These are phyloP conservation scores for Neonectria faginata DNA, from an alignment of 2,329 filamentous ascomycete genomes.

Conservation along the genomic window DNA sequence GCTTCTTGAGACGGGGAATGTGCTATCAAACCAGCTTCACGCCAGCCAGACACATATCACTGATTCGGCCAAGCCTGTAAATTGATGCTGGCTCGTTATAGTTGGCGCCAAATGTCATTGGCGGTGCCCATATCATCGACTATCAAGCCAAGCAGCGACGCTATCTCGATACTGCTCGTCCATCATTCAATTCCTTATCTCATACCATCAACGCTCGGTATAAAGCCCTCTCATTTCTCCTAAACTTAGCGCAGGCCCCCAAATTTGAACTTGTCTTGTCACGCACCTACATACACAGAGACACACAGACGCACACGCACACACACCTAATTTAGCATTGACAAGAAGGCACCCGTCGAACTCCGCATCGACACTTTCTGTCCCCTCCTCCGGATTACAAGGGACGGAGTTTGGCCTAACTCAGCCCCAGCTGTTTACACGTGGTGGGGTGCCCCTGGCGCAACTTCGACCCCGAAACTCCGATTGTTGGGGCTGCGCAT, in stretches of 20 bases:
- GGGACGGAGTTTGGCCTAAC: neutral
- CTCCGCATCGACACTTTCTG: neutral
- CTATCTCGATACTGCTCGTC: conserved; percentile 8
- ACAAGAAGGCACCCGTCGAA: neutral
- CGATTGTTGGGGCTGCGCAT: conserved; percentile 16
- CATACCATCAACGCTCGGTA: conserved; percentile 1
- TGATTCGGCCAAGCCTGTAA: neutral
- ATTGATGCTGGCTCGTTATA: neutral
- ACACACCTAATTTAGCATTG: neutral
- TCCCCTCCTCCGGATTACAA: neutral
- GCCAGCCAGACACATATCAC: neutral
- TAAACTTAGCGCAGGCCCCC: conserved; percentile 4
- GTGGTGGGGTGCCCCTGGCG: conserved; percentile 16
- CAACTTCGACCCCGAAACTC: conserved; percentile 12
- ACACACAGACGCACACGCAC: neutral
- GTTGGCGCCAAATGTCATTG: conserved; percentile 14
- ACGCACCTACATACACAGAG: neutral
- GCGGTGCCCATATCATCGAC: conserved; percentile 8
- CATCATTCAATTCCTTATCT: conserved; percentile 5
- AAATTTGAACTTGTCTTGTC: neutral
- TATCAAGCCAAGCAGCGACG: conserved; percentile 2
- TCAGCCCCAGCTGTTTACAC: neutral
- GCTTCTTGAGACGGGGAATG: neutral
- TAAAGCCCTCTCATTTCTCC: conserved; percentile 7
- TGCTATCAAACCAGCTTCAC: neutral